phyloP scores from a whole-genome alignment of 805 yeast species.

The Schwanniomyces yamadae region DNA sequence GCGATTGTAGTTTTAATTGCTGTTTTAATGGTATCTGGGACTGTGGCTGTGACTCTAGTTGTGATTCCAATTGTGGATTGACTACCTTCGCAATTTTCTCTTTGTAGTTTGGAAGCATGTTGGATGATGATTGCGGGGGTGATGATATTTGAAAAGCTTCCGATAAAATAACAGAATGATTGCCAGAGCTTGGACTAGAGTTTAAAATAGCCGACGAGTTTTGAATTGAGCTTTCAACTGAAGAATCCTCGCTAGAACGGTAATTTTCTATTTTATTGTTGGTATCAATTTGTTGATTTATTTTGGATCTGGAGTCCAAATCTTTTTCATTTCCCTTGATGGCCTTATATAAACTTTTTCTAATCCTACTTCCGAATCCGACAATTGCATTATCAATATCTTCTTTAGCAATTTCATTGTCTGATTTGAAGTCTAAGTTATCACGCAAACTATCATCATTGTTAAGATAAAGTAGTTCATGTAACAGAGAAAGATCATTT shows the following conservation, averaged over 20 bases:
- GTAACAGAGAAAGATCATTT: slow-evolving; percentile 30
- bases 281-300: slow-evolving; percentile 26
- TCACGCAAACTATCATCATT: slow-evolving; percentile 4
- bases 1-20: slow-evolving; percentile 12
- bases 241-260: slow-evolving; percentile 35
- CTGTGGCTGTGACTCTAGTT: background rate
- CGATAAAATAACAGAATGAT: slow-evolving; percentile 32
- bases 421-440: background rate
- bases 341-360: slow-evolving; percentile 48
- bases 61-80: too few relatives aligned
- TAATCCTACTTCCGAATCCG: slow-evolving; percentile 73
- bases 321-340: slow-evolving; percentile 28
- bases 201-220: slow-evolving; percentile 14
- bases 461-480: slow-evolving; percentile 38
- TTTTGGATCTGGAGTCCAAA: slow-evolving; percentile 18
- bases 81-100: too few relatives aligned
- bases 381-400: slow-evolving; percentile 77
- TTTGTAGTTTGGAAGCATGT: slow-evolving; percentile 1
- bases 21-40: too few relatives aligned
- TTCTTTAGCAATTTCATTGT: slow-evolving; percentile 52
- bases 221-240: slow-evolving; percentile 14
- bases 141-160: slow-evolving; percentile 23
- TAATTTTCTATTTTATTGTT: too few relatives aligned
- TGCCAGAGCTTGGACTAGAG: slow-evolving; percentile 7
- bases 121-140: slow-evolving; percentile 9